phyloP scores from a whole-genome alignment of 2,329 filamentous ascomycete genomes.

The Thelonectria olida region DNA sequence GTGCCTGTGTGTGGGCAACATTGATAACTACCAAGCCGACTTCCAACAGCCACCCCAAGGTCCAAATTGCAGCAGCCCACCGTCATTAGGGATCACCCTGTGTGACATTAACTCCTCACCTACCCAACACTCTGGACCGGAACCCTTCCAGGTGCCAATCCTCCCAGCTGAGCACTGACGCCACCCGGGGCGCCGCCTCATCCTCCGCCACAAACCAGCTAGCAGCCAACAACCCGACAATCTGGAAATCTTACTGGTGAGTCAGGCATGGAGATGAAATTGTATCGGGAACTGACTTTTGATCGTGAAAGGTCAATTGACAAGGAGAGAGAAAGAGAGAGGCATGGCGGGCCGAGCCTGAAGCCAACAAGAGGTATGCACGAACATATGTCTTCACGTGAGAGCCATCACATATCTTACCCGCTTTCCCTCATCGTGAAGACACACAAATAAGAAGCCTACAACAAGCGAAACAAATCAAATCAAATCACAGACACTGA shows the following conservation, averaged over 20 bases:
- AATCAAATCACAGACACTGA: not conserved
- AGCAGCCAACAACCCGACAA: not conserved
- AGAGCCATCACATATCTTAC: not conserved
- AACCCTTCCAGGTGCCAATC: not conserved
- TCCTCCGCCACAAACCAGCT: slow-evolving; percentile 9
- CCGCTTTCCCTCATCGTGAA: no score
- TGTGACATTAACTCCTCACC: no score
- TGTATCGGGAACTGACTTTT: not conserved
- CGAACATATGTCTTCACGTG: no score
- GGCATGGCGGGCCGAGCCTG: not conserved
- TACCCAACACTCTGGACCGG: no score
- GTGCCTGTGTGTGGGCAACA: no score
- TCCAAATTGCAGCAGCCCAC: no score
- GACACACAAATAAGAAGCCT: no score
- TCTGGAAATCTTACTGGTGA: not conserved
- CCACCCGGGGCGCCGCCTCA: not conserved
- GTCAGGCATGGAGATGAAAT: not conserved
- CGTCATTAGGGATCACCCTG: no score
- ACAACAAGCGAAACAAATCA: not conserved
- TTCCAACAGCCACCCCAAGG: no score
- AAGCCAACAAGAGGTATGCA: not conserved
- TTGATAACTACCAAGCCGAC: no score
- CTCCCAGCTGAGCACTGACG: slow-evolving; percentile 6
- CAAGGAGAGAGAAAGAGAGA: not conserved
- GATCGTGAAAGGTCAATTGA: not conserved